Conservation (phyloP, 192 early-diverging fungal genomes). For the Podila minutissima region DNA sequence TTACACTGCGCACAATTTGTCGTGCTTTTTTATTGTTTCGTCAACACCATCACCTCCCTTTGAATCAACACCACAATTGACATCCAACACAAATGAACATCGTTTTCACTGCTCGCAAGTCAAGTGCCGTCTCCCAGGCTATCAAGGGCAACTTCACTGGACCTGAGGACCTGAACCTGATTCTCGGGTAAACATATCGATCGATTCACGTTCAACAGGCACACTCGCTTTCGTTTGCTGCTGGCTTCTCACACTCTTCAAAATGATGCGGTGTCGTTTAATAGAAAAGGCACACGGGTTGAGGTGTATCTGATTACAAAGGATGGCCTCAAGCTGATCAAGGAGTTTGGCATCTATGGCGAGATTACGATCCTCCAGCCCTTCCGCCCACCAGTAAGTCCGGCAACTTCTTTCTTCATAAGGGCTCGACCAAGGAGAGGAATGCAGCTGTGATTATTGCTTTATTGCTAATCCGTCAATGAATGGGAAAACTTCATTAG, state of each 20-base stretch:
- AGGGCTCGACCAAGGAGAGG: neutral
- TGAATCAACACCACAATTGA: neutral
- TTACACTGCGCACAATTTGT: no score
- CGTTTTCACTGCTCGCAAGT: constrained; percentile 83
- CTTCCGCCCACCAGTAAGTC: constrained; percentile 57
- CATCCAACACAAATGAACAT: constrained; percentile 29
- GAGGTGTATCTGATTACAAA: constrained; percentile 64
- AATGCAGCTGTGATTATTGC: neutral
- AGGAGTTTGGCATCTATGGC: constrained; percentile 75
- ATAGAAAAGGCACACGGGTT: constrained; percentile 66
- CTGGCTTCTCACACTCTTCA: neutral
- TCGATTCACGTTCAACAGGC: neutral
- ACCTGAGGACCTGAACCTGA: constrained; percentile 71
- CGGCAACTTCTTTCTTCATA: neutral
- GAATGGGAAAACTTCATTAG: constrained; percentile 43
- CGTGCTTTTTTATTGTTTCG: no score
- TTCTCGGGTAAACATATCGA: constrained; percentile 69
- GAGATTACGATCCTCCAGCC: constrained; percentile 66
- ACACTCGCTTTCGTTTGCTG: neutral
- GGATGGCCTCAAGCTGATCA: constrained; percentile 58
- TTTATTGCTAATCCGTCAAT: neutral
- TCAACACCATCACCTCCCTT: neutral
- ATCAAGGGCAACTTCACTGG: constrained; percentile 73
- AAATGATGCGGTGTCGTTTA: neutral
- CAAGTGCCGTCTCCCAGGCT: constrained; percentile 74